Percentiles rank a stretch among this genome's conserved stretches.
These are phyloP conservation scores for Lentinula novae-zelandiae DNA, from an alignment of 1,284 basidiomycete species.

Conservation along the genomic window DNA sequence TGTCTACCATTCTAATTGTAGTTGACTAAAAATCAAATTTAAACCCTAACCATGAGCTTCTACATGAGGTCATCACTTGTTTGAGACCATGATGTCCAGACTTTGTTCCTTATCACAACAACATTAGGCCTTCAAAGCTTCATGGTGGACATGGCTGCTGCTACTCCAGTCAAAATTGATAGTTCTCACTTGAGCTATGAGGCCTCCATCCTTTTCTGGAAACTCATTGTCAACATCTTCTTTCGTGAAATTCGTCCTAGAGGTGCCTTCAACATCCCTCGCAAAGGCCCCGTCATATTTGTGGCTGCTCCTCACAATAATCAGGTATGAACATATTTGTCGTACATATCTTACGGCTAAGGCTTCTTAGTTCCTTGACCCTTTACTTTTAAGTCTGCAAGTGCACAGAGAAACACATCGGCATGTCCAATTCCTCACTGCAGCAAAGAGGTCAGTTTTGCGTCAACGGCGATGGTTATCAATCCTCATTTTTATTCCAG, in stretches of 20 bases:
- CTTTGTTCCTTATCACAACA: neutral
- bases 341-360: neutral
- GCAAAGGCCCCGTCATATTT: conserved; percentile 92
- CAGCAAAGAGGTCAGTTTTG: conserved; percentile 63
- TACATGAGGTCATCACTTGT: neutral
- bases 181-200: conserved; percentile 44
- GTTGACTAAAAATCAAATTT: neutral
- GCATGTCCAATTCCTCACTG: conserved; percentile 86
- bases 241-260: conserved; percentile 95
- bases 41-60: conserved; percentile 14
- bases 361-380: conserved; percentile 85
- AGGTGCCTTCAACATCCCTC: conserved; percentile 93
- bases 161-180: conserved; percentile 2
- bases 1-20: neutral
- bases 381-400: conserved; percentile 85
- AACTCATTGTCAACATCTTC: conserved; percentile 89
- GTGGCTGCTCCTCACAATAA: conserved; percentile 97
- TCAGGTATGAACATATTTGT: conserved; percentile 53
- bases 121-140: neutral
- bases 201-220: conserved; percentile 72
- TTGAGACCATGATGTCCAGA: neutral
- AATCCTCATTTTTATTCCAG: conserved; percentile 22
- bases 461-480: neutral
- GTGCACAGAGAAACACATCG: conserved; percentile 84
- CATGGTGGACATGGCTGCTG: conserved; percentile 4